phyloP scores from a whole-genome alignment of 805 yeast genomes.

The Yamadazyma paraphyllophila region DNA sequence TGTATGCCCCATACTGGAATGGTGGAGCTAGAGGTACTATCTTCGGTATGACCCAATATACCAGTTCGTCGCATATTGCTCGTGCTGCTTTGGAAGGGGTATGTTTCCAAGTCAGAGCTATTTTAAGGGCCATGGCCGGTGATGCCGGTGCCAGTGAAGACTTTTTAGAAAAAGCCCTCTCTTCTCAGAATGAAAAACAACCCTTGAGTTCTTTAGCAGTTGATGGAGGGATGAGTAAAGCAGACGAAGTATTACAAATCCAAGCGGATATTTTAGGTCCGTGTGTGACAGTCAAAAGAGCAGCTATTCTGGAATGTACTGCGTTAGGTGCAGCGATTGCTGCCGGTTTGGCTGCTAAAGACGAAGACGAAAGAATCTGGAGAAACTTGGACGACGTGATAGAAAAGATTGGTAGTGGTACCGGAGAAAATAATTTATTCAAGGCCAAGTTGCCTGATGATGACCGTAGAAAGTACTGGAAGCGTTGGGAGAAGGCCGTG shows the following conservation, averaged over 20 bases:
- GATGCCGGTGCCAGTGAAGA: constrained; percentile 69
- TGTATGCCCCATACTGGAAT: constrained; percentile 96
- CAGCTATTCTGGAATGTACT: constrained; percentile 84
- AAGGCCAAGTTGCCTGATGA: constrained; percentile 49
- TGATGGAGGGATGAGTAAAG: constrained; percentile 94
- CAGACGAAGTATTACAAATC: constrained; percentile 88
- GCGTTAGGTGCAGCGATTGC: constrained; percentile 97
- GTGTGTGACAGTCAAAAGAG: constrained; percentile 75
- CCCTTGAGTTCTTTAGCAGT: constrained; percentile 64
- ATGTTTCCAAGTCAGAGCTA: constrained; percentile 90
- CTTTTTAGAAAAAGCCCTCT: constrained; percentile 53
- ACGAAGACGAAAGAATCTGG: constrained; percentile 64
- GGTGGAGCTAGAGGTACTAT: constrained; percentile 89
- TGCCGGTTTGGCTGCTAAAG: constrained; percentile 67
- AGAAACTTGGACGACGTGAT: constrained; percentile 66
- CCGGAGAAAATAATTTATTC: constrained; percentile 27
- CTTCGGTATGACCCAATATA: constrained; percentile 88
- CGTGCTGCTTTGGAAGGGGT: constrained; percentile 95
- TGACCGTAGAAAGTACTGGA: constrained; percentile 63
- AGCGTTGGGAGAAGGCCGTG: constrained; percentile 82
- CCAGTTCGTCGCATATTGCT: constrained; percentile 89
- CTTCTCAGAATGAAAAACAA: constrained; percentile 42
- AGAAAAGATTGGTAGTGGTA: constrained; percentile 33
- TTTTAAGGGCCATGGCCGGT: constrained; percentile 82
- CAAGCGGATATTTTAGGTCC: constrained; percentile 92